Evolutionary conservation across 2,329 filamentous ascomycete species (phyloP).

Genomic region (Chalaropsis thielavioides): DNA sequence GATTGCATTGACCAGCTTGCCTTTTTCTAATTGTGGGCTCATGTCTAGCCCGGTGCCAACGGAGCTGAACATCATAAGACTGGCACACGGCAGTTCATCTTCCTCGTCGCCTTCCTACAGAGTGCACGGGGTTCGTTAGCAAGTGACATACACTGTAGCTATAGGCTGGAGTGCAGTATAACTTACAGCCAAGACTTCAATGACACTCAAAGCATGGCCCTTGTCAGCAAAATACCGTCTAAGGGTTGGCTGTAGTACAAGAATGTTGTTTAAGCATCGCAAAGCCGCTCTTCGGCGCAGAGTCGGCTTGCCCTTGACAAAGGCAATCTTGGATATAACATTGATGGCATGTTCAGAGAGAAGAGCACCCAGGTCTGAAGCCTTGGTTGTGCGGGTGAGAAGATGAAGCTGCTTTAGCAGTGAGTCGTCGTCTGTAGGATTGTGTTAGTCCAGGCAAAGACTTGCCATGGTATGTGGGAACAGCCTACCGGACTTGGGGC

Average conservation of each 20-base stretch:
- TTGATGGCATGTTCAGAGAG: slow-evolving; percentile 12
- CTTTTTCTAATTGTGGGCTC: slow-evolving; percentile 25
- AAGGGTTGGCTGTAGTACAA: slow-evolving; percentile 17
- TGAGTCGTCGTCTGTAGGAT: slow-evolving; percentile 8
- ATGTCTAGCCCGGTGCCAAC: slow-evolving; percentile 27
- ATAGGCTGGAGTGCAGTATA: neutral
- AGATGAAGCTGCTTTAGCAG: slow-evolving; percentile 15
- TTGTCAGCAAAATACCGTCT: slow-evolving; percentile 18
- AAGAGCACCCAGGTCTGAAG: slow-evolving; percentile 7
- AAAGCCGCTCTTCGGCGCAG: slow-evolving; percentile 13
- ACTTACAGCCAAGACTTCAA: slow-evolving; percentile 15
- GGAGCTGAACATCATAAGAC: slow-evolving; percentile 18
- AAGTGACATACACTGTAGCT: neutral
- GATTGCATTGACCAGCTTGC: slow-evolving; percentile 19
- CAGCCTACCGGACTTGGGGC: slow-evolving; percentile 12
- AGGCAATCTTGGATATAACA: slow-evolving; percentile 13
- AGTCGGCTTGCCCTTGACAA: slow-evolving; percentile 14
- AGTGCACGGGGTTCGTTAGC: neutral
- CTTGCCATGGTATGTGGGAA: neutral
- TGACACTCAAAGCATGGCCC: slow-evolving; percentile 15
- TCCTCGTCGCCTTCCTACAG: slow-evolving; percentile 17
- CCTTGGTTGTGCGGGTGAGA: slow-evolving; percentile 14
- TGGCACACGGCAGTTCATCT: slow-evolving; percentile 19
- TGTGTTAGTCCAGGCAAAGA: neutral
- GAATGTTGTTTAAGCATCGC: slow-evolving; percentile 18